phyloP scores from a whole-genome alignment of 768 basidiomycete genomes.

The Strobilomyces dryophilus region DNA sequence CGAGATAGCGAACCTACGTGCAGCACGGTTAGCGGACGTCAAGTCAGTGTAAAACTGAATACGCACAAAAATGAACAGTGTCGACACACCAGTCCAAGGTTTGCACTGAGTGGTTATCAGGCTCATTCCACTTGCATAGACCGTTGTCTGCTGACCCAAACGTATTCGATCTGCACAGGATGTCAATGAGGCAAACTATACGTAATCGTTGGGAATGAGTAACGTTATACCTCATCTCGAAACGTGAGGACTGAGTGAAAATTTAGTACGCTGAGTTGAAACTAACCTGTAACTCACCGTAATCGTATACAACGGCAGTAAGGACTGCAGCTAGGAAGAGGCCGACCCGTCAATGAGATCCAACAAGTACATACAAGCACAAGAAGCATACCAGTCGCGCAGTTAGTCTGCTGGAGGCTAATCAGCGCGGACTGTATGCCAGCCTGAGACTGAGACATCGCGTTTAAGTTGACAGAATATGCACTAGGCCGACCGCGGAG shows the following conservation, averaged over 20 bases:
- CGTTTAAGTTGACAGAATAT: no score
- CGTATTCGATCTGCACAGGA: neutral
- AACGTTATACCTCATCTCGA: neutral
- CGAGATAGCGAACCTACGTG: conserved; percentile 6
- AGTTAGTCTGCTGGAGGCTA: neutral
- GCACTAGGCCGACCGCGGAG: no score
- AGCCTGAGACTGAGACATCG: no score
- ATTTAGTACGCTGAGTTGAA: neutral
- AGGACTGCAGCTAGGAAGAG: neutral
- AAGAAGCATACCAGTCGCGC: neutral
- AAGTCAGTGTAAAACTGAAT: neutral
- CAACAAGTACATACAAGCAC: neutral
- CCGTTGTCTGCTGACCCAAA: neutral
- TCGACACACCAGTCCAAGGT: neutral
- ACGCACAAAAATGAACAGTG: neutral
- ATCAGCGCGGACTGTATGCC: neutral
- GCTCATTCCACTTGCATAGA: neutral
- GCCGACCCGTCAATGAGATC: no score
- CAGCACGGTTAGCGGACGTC: no score
- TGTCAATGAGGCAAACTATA: neutral
- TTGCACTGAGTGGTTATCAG: neutral
- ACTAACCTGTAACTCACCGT: neutral
- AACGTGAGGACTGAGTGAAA: neutral
- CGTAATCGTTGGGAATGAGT: neutral
- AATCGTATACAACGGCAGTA: neutral